Evolutionary conservation across 306 rosid genomes (phyloP).

Genomic region (Glycine soja): DNA sequence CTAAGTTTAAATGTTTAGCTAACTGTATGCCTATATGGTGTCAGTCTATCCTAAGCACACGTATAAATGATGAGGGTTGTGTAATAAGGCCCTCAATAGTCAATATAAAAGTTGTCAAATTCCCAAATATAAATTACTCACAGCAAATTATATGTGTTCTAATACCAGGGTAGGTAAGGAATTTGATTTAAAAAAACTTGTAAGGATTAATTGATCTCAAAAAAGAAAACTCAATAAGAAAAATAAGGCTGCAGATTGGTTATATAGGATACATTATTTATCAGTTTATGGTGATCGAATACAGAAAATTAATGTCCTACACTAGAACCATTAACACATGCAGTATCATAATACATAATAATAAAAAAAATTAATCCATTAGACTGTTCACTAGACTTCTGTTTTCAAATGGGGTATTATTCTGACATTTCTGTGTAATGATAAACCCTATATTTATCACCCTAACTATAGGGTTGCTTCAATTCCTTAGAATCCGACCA

Average conservation of each 20-base stretch:
- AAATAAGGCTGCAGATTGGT: neutral
- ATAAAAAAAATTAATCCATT: no score
- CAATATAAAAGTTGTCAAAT: no score
- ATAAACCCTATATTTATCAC: constrained; percentile 10
- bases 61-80: no score
- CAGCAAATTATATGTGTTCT: neutral
- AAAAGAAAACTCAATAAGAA: neutral
- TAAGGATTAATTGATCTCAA: no score
- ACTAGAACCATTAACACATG: neutral
- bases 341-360: neutral
- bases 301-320: neutral
- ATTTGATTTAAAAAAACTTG: neutral
- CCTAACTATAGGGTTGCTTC: neutral
- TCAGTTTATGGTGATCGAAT: neutral
- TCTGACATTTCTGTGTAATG: neutral
- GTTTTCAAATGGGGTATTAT: neutral
- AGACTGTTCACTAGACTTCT: neutral
- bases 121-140: no score
- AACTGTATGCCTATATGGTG: no score
- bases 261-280: neutral
- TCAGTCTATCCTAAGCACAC: no score
- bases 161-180: neutral
- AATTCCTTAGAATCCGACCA: neutral
- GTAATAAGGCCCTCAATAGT: no score
- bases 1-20: neutral